A percentile compares a stretch with the other conserved stretches of the same genome.
These are phyloP conservation scores for Ilyonectria robusta DNA, from an alignment of 2,329 filamentous ascomycete genomes.

Conservation along the genomic window DNA sequence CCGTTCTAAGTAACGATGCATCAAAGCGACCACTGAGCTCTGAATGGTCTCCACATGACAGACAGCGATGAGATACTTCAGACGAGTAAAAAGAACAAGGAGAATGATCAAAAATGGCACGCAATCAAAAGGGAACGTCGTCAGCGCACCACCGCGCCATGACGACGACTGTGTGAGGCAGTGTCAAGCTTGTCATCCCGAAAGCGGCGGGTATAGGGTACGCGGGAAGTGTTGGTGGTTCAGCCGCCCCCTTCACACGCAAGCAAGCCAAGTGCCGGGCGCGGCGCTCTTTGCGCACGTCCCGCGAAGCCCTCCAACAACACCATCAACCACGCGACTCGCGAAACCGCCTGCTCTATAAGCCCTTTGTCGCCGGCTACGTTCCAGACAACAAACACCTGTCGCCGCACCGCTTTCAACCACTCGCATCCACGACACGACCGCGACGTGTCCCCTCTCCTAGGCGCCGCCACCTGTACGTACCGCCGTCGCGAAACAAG, in stretches of 20 bases:
- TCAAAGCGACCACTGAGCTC: too few relatives aligned
- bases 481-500: slow-evolving; percentile 26
- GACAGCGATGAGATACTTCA: not conserved
- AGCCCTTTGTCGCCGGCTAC: slow-evolving; percentile 6
- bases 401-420: slow-evolving; percentile 16
- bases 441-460: slow-evolving; percentile 11
- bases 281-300: slow-evolving; percentile 27
- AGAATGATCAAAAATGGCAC: not conserved
- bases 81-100: not conserved
- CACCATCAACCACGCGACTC: slow-evolving; percentile 27
- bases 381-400: slow-evolving; percentile 14
- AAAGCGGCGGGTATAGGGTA: not conserved
- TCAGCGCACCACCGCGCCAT: not conserved
- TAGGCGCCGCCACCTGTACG: slow-evolving; percentile 22
- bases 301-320: slow-evolving; percentile 19
- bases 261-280: slow-evolving; percentile 24
- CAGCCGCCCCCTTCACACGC: slow-evolving; percentile 3
- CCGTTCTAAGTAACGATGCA: too few relatives aligned
- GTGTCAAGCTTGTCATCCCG: not conserved
- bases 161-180: too few relatives aligned
- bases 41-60: not conserved
- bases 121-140: not conserved
- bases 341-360: slow-evolving; percentile 16
- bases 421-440: slow-evolving; percentile 11
- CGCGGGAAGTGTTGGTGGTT: not conserved